A percentile compares a stretch with the other conserved stretches of the same genome.
These are phyloP conservation scores for Salicornia ramosissima DNA, from an alignment of 148 eudicot genomes.

Conservation along the genomic window DNA sequence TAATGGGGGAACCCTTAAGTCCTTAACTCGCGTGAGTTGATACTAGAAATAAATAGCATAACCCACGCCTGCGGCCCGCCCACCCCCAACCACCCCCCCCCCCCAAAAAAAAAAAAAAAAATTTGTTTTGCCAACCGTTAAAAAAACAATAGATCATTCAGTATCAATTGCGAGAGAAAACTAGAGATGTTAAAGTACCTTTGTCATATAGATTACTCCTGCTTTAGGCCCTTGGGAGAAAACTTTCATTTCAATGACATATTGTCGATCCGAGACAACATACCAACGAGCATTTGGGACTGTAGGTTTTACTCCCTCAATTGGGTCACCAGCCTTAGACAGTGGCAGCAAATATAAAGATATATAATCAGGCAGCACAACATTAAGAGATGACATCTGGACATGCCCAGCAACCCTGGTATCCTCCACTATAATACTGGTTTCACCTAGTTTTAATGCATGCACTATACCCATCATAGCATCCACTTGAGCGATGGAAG, in stretches of 20 bases:
- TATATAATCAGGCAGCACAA: slow-evolving; percentile 73
- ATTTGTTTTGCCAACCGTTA: background rate
- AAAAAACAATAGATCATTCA: background rate
- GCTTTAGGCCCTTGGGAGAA: slow-evolving; percentile 54
- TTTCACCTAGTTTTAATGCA: slow-evolving; percentile 59
- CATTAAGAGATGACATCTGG: slow-evolving; percentile 73
- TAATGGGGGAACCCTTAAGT: background rate
- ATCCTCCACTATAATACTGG: slow-evolving; percentile 72
- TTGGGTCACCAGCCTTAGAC: slow-evolving; percentile 47
- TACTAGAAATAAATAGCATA: too few relatives aligned
- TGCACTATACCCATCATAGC: slow-evolving; percentile 42
- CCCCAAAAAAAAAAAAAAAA: too few relatives aligned
- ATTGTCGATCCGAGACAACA: slow-evolving; percentile 52
- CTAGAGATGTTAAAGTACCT: slow-evolving; percentile 36
- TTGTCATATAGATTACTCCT: slow-evolving; percentile 57
- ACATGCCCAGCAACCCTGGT: slow-evolving; percentile 76
- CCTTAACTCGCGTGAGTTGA: too few relatives aligned
- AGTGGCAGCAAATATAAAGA: slow-evolving; percentile 53
- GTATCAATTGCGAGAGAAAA: slow-evolving; percentile 1
- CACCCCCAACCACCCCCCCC: too few relatives aligned
- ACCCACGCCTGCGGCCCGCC: too few relatives aligned
- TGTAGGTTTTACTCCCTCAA: slow-evolving; percentile 49
- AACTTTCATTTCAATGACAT: slow-evolving; percentile 59
- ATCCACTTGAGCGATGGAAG: slow-evolving; percentile 65
- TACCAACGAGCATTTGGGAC: slow-evolving; percentile 72